Percentiles rank a stretch among this genome's conserved stretches.
phyloP scores from a whole-genome alignment of 352 stramenopile genomes.

The Phytophthora kernoviae region DNA sequence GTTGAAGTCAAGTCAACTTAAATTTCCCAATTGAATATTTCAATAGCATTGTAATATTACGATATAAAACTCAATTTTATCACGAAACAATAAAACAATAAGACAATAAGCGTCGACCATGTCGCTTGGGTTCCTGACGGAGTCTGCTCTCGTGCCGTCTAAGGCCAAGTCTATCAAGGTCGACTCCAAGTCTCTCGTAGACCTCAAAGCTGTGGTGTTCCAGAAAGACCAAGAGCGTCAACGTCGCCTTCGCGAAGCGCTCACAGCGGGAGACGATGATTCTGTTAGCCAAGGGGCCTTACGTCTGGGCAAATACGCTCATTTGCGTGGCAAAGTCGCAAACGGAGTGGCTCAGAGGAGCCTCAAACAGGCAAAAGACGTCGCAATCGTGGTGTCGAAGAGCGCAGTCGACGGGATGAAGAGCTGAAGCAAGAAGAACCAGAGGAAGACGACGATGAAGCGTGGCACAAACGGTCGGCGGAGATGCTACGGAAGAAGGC shows the following conservation, averaged over 20 bases:
- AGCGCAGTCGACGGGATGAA: conserved; percentile 57
- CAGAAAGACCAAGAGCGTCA: conserved; percentile 83
- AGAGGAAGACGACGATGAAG: conserved; percentile 67
- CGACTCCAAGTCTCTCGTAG: conserved; percentile 82
- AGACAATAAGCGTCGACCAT: too few species aligned
- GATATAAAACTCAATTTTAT: background rate
- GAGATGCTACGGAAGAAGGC: conserved; percentile 74
- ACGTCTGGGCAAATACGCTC: conserved; percentile 50
- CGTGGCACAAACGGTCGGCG: conserved; percentile 58
- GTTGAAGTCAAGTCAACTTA: too few species aligned
- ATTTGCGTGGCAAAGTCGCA: conserved; percentile 48
- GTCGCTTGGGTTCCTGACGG: conserved; percentile 92
- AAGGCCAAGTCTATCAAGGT: conserved; percentile 91
- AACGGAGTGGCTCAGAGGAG: conserved; percentile 24
- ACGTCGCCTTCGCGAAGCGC: conserved; percentile 49
- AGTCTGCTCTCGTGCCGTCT: conserved; percentile 90
- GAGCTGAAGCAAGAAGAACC: conserved; percentile 46
- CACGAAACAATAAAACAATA: too few species aligned
- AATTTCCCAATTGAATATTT: background rate
- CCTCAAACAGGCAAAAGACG: conserved; percentile 24
- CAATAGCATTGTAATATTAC: background rate
- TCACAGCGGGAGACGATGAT: conserved; percentile 27
- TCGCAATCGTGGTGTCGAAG: conserved; percentile 66
- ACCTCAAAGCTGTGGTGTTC: conserved; percentile 84
- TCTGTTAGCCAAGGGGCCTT: conserved; percentile 6